Percentiles rank a stretch among this genome's conserved stretches.
These are phyloP conservation scores for Nematodospora anomalae DNA, from an alignment of 1,139 yeast species.

Conservation along the genomic window DNA sequence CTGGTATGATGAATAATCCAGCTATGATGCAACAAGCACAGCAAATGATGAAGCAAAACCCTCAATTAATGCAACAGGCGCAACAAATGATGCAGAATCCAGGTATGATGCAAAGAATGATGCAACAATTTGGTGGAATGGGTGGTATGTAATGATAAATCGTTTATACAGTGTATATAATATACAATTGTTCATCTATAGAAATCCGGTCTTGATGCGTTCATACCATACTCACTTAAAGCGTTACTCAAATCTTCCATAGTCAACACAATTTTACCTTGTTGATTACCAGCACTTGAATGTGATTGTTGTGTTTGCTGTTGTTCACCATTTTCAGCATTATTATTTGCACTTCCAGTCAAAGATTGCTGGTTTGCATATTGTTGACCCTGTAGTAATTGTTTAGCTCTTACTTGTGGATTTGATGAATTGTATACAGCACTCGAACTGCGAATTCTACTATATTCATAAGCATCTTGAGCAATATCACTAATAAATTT, in stretches of 20 bases:
- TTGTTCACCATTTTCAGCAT: conserved; percentile 31
- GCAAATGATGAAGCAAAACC: conserved; percentile 68
- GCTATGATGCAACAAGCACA: conserved; percentile 47
- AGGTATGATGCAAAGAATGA: conserved; percentile 74
- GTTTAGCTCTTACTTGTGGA: conserved; percentile 84
- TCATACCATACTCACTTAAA: conserved; percentile 87
- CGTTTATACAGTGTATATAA: neutral
- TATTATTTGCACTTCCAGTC: conserved; percentile 39
- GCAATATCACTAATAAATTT: conserved; percentile 93
- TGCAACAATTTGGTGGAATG: conserved; percentile 62
- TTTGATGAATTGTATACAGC: conserved; percentile 82
- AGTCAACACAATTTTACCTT: conserved; percentile 77
- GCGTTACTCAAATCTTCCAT: conserved; percentile 90
- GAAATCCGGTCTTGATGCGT: conserved; percentile 88
- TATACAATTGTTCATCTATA: conserved; percentile 37
- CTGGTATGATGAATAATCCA: conserved; percentile 53
- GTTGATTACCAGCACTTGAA: conserved; percentile 55
- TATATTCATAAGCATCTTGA: conserved; percentile 93
- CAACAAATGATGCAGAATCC: conserved; percentile 56
- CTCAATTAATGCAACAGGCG: conserved; percentile 66
- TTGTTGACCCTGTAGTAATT: conserved; percentile 69
- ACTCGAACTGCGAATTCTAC: conserved; percentile 81
- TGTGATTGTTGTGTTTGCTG: conserved; percentile 35
- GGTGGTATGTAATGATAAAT: conserved; percentile 14
- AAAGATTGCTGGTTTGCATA: conserved; percentile 49